Base-by-base conservation (phyloP, 345 rosid genomes). In the Acer yangbiense region DNA sequence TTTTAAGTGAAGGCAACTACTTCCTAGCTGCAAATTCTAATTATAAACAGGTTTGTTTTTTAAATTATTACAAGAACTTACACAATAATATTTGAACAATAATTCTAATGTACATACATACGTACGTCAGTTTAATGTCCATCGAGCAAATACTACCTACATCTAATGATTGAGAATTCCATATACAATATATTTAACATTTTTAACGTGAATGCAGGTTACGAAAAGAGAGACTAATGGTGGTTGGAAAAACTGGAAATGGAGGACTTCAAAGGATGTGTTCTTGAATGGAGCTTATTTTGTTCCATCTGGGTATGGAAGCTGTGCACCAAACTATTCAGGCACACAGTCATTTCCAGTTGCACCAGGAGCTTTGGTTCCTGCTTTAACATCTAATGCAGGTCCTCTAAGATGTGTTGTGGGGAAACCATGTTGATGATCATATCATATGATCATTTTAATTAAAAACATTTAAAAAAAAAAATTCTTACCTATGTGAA, bases 1-100 rank as follows among this genome's bases (percentile, higher is more conserved):
- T 93, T 69, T 87, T 89, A 73, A 95, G 99, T 65, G 95, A 95
- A 84, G 99, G 96, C 16, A 93, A 93, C 86, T 87, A 93, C 82
- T 95, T 90, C 83, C 77, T 85, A 29, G 98, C 99, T 63, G 86
- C 97, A 18, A 68, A 75, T 69, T 68, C 73, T 6, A 72, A 75
- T 70, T 80, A 86, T 57, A 95, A 92, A 76, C 86, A 93, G 94
- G 98, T 93, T 35, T 35, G 39, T 35, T 35, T 35, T 4, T 35
- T 4, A 35, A 35, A 35, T 35, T 35, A 35, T 35, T 35, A 35
- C 7, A 35, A 35, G 39, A 35, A 4, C 39, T 4, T 4, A 35
- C 39, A 32, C 39, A 35, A 4, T 32, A 32, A 35, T 35, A 4
- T 35, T 35, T 35, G 39, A 4, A 35, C 5, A 35, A 35, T 35